Conservation (phyloP, 176 grass and related monocot genomes). For the bread wheat (Triticum aestivum) region DNA sequence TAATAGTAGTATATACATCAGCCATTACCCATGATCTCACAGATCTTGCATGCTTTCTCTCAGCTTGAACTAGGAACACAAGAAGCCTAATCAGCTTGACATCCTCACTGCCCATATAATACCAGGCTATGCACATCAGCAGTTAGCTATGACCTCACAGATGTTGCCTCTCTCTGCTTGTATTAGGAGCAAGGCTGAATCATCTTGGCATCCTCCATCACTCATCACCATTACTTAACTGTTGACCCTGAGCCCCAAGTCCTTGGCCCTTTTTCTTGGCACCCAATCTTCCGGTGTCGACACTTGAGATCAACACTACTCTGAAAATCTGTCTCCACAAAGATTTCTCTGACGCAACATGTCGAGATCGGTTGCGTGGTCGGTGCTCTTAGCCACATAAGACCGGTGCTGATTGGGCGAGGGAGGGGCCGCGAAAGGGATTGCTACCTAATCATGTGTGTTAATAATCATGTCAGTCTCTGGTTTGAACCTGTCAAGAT, state of each 20-base stretch:
- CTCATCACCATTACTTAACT: slow-evolving; percentile 13
- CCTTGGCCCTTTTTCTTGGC: slow-evolving; percentile 19
- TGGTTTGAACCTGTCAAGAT: slow-evolving; percentile 36
- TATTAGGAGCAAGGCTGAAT: background rate
- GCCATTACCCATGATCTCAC: background rate
- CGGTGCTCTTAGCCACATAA: slow-evolving; percentile 13
- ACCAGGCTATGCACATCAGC: background rate
- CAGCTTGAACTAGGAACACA: background rate
- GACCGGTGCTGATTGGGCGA: background rate
- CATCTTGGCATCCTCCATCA: background rate
- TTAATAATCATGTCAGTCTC: slow-evolving; percentile 3
- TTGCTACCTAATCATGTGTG: slow-evolving; percentile 17
- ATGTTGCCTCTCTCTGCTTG: background rate
- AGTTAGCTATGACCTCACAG: background rate
- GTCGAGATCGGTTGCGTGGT: slow-evolving; percentile 5
- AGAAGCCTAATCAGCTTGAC: background rate
- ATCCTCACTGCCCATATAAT: background rate
- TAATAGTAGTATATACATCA: no score
- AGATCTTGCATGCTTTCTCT: background rate
- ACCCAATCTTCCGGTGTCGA: slow-evolving; percentile 28
- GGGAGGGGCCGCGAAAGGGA: slow-evolving; percentile 18
- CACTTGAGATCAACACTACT: slow-evolving; percentile 11
- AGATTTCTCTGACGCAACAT: slow-evolving; percentile 18
- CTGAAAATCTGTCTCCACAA: slow-evolving; percentile 15
- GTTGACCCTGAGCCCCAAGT: slow-evolving; percentile 37